phyloP scores from a whole-genome alignment of 2,329 filamentous ascomycete species.

The Fusarium goolgardi region DNA sequence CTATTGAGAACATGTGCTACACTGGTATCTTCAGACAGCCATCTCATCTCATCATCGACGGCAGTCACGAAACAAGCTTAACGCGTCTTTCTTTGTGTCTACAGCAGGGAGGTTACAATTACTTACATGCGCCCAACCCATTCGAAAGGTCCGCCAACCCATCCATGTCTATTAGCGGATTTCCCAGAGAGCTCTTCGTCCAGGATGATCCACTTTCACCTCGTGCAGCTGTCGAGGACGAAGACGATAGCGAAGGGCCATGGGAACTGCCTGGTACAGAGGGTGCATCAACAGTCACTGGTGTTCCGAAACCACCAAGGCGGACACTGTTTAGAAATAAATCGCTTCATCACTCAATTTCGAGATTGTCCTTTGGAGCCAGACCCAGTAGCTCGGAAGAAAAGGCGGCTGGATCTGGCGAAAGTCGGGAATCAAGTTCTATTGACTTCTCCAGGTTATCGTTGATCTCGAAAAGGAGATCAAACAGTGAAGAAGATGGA shows the following conservation, averaged over 20 bases:
- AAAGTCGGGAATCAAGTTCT: not conserved
- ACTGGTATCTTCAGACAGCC: not conserved
- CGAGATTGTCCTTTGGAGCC: not conserved
- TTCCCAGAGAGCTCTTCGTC: not conserved
- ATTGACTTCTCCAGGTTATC: not conserved
- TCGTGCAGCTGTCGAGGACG: not conserved
- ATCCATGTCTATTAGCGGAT: not conserved
- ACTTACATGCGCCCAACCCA: not conserved
- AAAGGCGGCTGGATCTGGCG: not conserved
- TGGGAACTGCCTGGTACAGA: not conserved
- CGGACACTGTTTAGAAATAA: not conserved
- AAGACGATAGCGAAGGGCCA: not conserved
- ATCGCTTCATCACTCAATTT: not conserved
- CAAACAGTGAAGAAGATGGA: not conserved
- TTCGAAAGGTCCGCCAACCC: not conserved
- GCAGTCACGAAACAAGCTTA: not conserved
- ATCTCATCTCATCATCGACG: not conserved
- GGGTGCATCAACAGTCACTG: not conserved
- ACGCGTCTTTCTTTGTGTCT: not conserved
- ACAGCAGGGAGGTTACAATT: not conserved
- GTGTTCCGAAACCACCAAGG: not conserved
- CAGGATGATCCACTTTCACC: not conserved
- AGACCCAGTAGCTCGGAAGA: not conserved
- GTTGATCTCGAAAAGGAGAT: not conserved
- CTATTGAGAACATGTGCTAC: not conserved